Percentiles rank a stretch among this genome's conserved stretches.
Conservation (phyloP, 352 stramenopile genomes). For the Nothophytophthora sp. region DNA sequence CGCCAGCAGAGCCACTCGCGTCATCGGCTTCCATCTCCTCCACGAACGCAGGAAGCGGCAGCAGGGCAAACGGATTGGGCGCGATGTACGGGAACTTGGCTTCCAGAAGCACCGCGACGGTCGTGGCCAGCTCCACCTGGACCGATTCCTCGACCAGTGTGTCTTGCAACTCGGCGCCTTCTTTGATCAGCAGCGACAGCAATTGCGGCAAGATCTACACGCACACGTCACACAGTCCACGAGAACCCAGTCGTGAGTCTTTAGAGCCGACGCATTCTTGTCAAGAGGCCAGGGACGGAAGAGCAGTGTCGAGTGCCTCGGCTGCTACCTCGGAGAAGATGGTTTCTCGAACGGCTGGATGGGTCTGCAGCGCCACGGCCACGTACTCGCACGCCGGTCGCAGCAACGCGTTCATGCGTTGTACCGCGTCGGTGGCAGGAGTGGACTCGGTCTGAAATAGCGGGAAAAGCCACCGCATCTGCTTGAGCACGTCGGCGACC, state of each 20-base stretch:
- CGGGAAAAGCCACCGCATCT: conserved; percentile 55
- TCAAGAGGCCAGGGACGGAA: too few relatives aligned
- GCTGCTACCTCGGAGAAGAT: conserved; percentile 53
- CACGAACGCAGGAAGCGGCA: conserved; percentile 62
- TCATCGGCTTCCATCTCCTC: conserved; percentile 46
- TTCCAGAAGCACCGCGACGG: conserved; percentile 60
- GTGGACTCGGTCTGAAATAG: conserved; percentile 39
- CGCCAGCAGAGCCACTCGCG: conserved; percentile 19
- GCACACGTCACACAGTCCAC: too few relatives aligned
- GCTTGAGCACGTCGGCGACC: conserved; percentile 32
- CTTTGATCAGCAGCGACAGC: conserved; percentile 33
- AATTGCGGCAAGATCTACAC: conserved; percentile 50
- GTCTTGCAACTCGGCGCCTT: conserved; percentile 13
- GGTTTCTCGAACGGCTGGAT: conserved; percentile 28
- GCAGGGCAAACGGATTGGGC: conserved; percentile 46
- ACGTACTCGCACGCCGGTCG: conserved; percentile 62
- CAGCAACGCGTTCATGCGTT: conserved; percentile 51
- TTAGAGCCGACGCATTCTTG: too few relatives aligned
- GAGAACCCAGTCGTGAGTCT: too few relatives aligned
- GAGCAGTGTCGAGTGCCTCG: too few relatives aligned
- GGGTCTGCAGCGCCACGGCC: conserved; percentile 67
- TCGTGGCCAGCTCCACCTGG: conserved; percentile 52
- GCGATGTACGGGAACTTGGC: conserved; percentile 36
- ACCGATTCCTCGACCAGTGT: conserved; percentile 38
- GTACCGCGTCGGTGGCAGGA: conserved; percentile 7